phyloP scores from a whole-genome alignment of 257 asterid species.

The Forsythia viridissima region DNA sequence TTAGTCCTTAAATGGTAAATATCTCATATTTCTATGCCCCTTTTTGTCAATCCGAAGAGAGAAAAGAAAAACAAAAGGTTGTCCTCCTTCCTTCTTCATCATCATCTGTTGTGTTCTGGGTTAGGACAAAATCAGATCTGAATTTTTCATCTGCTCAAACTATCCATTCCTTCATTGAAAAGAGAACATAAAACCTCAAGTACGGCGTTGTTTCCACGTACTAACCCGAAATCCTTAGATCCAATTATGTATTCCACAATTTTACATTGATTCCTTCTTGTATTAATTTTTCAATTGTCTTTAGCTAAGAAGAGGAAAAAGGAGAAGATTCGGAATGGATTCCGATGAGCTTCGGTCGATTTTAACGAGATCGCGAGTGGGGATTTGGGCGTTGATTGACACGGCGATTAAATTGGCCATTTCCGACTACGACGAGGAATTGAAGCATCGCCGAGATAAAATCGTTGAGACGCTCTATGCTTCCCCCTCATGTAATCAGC shows the following conservation, averaged over 20 bases:
- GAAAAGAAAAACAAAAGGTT: not conserved
- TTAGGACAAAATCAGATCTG: conserved; percentile 41
- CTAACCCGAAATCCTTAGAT: conserved; percentile 25
- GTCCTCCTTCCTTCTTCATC: conserved; percentile 5
- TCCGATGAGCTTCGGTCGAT: conserved; percentile 65
- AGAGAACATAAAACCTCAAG: conserved; percentile 1
- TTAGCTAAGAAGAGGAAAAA: not conserved
- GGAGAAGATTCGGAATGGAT: conserved; percentile 53
- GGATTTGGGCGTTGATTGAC: conserved; percentile 76
- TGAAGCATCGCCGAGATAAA: conserved; percentile 72
- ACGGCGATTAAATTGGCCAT: conserved; percentile 81
- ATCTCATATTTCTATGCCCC: conserved; percentile 1
- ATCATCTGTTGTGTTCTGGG: not conserved
- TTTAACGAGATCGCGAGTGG: conserved; percentile 64
- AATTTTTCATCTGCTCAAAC: conserved; percentile 14
- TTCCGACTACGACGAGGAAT: conserved; percentile 61
- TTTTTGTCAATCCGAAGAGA: not conserved
- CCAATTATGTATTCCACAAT: conserved; percentile 28
- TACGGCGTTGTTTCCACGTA: conserved; percentile 38
- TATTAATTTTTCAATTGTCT: not conserved
- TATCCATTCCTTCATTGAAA: conserved; percentile 14
- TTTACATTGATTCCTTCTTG: not conserved
- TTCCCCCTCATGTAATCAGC: conserved; percentile 32
- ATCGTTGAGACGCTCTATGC: conserved; percentile 73
- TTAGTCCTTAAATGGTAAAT: conserved; percentile 4